Base-by-base conservation (phyloP, 257 asterid species). In the Anisodus acutangulus region DNA sequence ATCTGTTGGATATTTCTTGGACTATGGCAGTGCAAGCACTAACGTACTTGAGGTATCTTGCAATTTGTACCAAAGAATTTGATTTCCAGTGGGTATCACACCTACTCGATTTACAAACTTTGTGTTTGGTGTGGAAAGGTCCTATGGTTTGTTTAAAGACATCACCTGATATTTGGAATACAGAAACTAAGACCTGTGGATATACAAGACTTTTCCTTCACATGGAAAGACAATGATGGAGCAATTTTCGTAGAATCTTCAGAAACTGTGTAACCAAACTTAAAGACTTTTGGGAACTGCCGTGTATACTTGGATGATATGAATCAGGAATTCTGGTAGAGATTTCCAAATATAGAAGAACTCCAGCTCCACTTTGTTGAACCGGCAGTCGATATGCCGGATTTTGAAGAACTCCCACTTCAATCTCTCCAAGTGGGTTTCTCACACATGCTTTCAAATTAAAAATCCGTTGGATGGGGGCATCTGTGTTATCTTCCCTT, bases 61-160 rank as follows among this genome's bases (percentile, higher is more conserved):
- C 54, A 39, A 69, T 69, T 37, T 3, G 54, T 39, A 39, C 78
- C 78, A 3, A 39, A 39, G 78, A 69, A 8, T 69, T 69, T 39
- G 35, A 70, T 70, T 70, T 41, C 35, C 55, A 41, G 37, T 70
- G 79, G 79, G 79, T 70, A 70, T 70, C 79, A 17, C 55, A 70
- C 9, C 31, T 70, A 43, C 55, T 1, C 35, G 26, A 70, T 41
- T 55, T 70, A 17, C 54, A 70, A 70, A 41, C 55, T 41, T 70
- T 70, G 79, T 55, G 17, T 53, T 54, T 41, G 55, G 55, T 41
- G 55, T 4, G 35, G 5, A 16, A 8, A 3, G 3, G 1, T 15
- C 3, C 37, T 3, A 3, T 26, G 26, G 3, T 3, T 22, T 22
- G 26, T 16, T 37, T 68, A 2, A 13, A 39, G 54, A 70, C 79